Evolutionary conservation across 2,329 filamentous ascomycete genomes (phyloP).

Genomic region (Fusarium lateritium): DNA sequence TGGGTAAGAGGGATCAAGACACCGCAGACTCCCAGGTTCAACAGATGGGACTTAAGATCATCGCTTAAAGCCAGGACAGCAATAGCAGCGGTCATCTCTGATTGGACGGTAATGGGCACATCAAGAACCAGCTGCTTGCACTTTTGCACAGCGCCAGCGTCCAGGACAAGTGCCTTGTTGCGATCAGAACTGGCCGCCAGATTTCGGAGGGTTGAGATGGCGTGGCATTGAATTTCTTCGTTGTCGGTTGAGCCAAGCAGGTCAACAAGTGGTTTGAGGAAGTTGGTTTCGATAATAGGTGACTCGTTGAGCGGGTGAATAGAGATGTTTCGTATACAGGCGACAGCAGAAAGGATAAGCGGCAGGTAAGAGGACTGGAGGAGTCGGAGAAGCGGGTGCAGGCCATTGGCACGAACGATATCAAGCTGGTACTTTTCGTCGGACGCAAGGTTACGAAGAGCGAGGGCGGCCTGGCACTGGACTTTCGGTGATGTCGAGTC

Average conservation of each 20-base stretch:
- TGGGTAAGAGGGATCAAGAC: conserved; percentile 95
- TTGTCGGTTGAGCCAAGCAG: conserved; percentile 95
- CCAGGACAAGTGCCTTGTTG: conserved; percentile 97
- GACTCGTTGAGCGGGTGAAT: conserved; percentile 98
- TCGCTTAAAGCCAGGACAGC: conserved; percentile 96
- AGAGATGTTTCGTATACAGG: conserved; percentile 98
- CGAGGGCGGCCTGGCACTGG: conserved; percentile 95
- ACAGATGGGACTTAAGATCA: conserved; percentile 90
- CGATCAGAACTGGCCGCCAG: conserved; percentile 96
- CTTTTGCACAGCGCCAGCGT: conserved; percentile 97
- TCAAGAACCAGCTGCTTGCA: conserved; percentile 97
- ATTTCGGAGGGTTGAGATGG: conserved; percentile 96
- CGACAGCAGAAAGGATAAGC: conserved; percentile 95
- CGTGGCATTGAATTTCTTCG: conserved; percentile 98
- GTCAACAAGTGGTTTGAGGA: conserved; percentile 93
- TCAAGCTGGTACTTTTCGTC: conserved; percentile 99
- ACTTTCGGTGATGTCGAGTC: conserved; percentile 98
- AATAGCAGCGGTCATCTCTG: conserved; percentile 99
- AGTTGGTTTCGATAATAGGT: conserved; percentile 97
- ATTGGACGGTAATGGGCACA: conserved; percentile 94
- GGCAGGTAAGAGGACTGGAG: conserved; percentile 96
- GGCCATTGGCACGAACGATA: conserved; percentile 90
- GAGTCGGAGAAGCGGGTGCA: conserved; percentile 87
- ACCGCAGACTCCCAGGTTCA: conserved; percentile 95
- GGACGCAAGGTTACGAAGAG: conserved; percentile 93